A percentile compares a stretch with the other conserved stretches of the same genome.
These are phyloP conservation scores for Hyphopichia fennica DNA, from an alignment of 1,139 yeast genomes.

Conservation along the genomic window DNA sequence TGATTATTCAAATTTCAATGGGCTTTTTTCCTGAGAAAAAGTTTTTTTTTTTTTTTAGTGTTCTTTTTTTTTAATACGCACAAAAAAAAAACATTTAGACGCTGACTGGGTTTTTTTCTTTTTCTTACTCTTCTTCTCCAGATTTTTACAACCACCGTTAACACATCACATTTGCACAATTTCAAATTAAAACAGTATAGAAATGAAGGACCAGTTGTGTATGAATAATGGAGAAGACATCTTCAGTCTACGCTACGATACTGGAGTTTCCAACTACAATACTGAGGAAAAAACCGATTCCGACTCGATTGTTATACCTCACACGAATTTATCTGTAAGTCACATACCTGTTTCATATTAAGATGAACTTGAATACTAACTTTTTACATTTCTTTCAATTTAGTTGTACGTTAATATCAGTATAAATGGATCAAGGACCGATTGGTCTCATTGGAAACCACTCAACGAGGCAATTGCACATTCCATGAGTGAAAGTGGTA, in stretches of 20 bases:
- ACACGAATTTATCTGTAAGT: constrained; percentile 1
- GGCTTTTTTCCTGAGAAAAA: background rate
- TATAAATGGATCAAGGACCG: background rate
- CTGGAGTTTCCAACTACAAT: background rate
- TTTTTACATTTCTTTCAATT: background rate
- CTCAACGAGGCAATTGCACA: constrained; percentile 1
- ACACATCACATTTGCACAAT: too few relatives aligned
- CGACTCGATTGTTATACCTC: background rate
- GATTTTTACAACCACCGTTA: too few relatives aligned
- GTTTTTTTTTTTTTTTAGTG: background rate
- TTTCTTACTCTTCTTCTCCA: too few relatives aligned
- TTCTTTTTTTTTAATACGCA: background rate
- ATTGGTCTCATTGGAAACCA: background rate
- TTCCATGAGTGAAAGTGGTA: constrained; percentile 4
- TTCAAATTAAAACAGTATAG: background rate
- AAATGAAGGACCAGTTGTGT: constrained; percentile 1
- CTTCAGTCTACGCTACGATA: constrained; percentile 2
- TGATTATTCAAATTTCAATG: background rate
- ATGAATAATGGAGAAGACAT: background rate
- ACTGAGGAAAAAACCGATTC: background rate
- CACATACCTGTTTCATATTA: background rate
- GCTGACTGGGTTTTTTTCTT: too few relatives aligned
- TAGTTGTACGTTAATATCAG: constrained; percentile 2
- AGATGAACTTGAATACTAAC: too few relatives aligned
- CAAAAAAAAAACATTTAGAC: too few relatives aligned